Evolutionary conservation across 2,329 filamentous ascomycete species (phyloP).

Genomic region (Colletotrichum somersetense): DNA sequence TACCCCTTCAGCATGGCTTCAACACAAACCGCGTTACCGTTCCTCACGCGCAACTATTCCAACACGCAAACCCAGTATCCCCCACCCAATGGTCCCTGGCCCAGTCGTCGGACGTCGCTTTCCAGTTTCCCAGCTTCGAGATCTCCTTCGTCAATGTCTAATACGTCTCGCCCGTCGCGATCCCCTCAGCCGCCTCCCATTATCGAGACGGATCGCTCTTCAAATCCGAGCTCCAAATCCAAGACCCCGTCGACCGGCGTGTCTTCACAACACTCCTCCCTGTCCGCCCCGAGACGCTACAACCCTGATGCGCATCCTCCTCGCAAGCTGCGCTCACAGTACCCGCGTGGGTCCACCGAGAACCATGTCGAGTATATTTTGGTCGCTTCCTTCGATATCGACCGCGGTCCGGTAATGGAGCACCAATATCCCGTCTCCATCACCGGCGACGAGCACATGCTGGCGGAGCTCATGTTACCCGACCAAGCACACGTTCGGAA

Average conservation of each 20-base stretch:
- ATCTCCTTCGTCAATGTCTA: conserved; percentile 70
- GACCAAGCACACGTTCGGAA: conserved; percentile 95
- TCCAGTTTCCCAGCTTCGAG: conserved; percentile 73
- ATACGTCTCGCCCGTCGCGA: conserved; percentile 64
- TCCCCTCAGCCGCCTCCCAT: conserved; percentile 65
- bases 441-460: conserved; percentile 96
- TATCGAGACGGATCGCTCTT: conserved; percentile 67
- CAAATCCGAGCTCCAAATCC: conserved; percentile 70
- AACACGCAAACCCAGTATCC: conserved; percentile 54
- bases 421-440: conserved; percentile 97
- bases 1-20: conserved; percentile 52
- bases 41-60: conserved; percentile 55
- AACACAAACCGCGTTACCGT: conserved; percentile 56
- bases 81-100: conserved; percentile 44
- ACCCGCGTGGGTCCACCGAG: conserved; percentile 79
- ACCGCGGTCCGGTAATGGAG: conserved; percentile 96
- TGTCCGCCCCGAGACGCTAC: conserved; percentile 65
- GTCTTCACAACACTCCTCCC: conserved; percentile 71
- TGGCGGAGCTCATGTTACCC: conserved; percentile 97
- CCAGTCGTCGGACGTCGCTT: conserved; percentile 67
- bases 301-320: conserved; percentile 64
- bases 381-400: conserved; percentile 97
- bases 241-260: conserved; percentile 70
- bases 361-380: conserved; percentile 99
- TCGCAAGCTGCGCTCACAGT: conserved; percentile 77